Evolutionary conservation across 139 green algal species (phyloP).

Genomic region (Chlorella sp.): DNA sequence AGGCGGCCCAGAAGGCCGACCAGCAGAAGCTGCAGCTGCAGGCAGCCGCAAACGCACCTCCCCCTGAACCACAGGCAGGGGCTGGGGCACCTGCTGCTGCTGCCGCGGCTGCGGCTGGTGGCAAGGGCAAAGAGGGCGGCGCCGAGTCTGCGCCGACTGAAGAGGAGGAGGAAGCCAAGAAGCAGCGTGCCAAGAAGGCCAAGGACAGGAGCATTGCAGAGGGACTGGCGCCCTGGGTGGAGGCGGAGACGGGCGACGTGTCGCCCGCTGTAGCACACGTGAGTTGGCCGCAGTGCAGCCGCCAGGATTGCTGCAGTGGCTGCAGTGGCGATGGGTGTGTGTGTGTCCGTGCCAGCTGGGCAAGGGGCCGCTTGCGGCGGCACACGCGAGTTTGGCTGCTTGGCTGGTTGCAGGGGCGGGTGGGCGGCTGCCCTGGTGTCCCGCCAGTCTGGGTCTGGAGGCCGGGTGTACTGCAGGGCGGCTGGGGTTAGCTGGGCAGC

Average conservation of each 20-base stretch:
- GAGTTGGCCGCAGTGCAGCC: background rate
- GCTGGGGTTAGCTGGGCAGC: no score
- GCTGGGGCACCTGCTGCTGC: background rate
- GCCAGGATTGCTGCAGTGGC: background rate
- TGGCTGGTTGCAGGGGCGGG: no score
- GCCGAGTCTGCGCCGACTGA: background rate
- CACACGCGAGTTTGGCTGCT: no score
- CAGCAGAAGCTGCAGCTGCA: no score
- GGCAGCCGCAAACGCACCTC: no score
- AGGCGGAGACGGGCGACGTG: background rate
- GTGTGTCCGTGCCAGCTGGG: background rate
- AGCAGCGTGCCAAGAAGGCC: background rate
- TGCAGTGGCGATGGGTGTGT: background rate
- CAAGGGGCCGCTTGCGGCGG: background rate
- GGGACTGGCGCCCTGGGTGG: background rate
- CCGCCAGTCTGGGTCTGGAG: no score
- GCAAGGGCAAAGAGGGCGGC: background rate
- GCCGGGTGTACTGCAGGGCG: no score
- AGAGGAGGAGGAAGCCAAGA: background rate
- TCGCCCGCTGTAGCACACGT: slow-evolving; percentile 3
- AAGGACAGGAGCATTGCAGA: background rate
- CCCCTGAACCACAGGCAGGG: background rate
- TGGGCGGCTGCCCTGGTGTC: no score
- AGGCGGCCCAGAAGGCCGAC: background rate
- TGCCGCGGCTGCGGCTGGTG: background rate